Evolutionary conservation across 2,329 filamentous ascomycete genomes (phyloP).

Genomic region (Alternaria consortialis): DNA sequence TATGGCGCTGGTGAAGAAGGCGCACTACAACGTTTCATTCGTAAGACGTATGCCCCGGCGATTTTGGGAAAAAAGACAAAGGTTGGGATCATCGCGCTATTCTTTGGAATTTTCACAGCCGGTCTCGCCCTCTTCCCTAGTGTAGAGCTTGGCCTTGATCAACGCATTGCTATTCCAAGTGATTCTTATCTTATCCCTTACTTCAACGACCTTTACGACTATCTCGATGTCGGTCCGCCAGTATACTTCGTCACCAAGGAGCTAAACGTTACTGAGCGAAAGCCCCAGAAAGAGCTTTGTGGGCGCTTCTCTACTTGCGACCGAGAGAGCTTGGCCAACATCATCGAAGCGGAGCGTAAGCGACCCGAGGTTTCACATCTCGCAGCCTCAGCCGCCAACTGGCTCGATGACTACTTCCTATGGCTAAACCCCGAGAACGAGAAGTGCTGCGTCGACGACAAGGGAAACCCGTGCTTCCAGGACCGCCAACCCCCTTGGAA

Average conservation of each 20-base stretch:
- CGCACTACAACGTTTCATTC: constrained; percentile 83
- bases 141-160: constrained; percentile 87
- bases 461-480: constrained; percentile 77
- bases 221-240: constrained; percentile 89
- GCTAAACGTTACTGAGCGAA: constrained; percentile 78
- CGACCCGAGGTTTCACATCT: constrained; percentile 88
- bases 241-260: constrained; percentile 94
- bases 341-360: constrained; percentile 94
- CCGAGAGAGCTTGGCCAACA: constrained; percentile 82
- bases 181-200: constrained; percentile 95
- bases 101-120: constrained; percentile 86
- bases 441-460: constrained; percentile 72
- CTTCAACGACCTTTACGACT: constrained; percentile 94
- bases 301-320: constrained; percentile 91
- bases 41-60: constrained; percentile 84
- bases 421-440: constrained; percentile 87
- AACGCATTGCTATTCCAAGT: constrained; percentile 91
- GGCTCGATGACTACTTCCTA: constrained; percentile 95
- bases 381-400: constrained; percentile 86
- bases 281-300: constrained; percentile 85
- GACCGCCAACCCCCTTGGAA: constrained; percentile 85
- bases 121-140: constrained; percentile 84
- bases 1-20: constrained; percentile 87
- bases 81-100: constrained; percentile 76
- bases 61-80: constrained; percentile 85